Conservation (phyloP, 176 grass and related monocot genomes). For the Zizania latifolia region DNA sequence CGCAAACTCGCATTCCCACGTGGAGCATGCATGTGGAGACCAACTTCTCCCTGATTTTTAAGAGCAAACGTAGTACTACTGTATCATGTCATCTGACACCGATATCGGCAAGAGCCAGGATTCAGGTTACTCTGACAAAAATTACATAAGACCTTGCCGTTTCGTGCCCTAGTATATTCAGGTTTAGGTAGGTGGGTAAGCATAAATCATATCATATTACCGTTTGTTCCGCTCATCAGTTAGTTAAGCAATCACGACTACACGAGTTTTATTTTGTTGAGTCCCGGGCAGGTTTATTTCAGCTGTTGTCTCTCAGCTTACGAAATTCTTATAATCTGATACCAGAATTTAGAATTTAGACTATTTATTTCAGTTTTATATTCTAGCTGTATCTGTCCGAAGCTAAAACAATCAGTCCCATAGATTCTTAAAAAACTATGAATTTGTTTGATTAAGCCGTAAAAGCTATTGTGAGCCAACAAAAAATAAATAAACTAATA, state of each 20-base stretch:
- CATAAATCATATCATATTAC: not conserved
- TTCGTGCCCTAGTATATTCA: not conserved
- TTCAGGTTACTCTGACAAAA: not conserved
- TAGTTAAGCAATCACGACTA: slow-evolving; percentile 18
- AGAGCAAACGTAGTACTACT: not conserved
- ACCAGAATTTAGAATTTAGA: no score
- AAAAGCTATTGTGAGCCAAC: no score
- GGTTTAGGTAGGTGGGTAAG: not conserved
- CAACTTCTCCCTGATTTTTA: not conserved
- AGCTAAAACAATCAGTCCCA: no score
- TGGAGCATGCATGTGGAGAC: not conserved
- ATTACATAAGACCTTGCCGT: slow-evolving; percentile 4
- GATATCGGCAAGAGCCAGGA: not conserved
- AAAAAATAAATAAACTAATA: no score
- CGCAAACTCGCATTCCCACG: not conserved
- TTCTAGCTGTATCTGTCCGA: no score
- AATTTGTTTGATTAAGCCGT: no score
- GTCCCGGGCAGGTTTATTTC: no score
- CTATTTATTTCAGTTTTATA: no score
- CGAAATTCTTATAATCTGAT: no score
- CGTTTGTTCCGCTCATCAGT: not conserved
- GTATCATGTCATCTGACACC: not conserved
- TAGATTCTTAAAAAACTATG: no score
- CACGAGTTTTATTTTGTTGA: no score
- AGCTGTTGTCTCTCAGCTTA: no score